phyloP scores from a whole-genome alignment of 257 asterid species.

The Solanum ahanhuiri region DNA sequence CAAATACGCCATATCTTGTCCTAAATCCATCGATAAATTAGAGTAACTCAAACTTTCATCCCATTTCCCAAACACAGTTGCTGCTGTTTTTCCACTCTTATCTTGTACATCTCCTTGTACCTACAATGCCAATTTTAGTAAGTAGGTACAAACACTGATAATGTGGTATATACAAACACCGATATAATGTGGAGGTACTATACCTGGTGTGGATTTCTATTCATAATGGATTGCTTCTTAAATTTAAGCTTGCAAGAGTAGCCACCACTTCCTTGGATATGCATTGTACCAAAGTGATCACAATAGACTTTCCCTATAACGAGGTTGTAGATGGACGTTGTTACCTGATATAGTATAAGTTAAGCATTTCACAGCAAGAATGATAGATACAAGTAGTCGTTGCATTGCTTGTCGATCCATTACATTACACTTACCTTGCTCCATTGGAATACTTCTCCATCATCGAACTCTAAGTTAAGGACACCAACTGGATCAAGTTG shows the following conservation, averaged over 20 bases:
- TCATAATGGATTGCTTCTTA: constrained; percentile 13
- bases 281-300: constrained; percentile 18
- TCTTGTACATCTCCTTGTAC: constrained; percentile 17
- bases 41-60: constrained; percentile 10
- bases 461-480: constrained; percentile 16
- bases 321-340: constrained; percentile 15
- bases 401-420: background rate
- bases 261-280: constrained; percentile 7
- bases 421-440: constrained; percentile 2
- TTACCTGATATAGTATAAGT: constrained; percentile 5
- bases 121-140: background rate
- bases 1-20: background rate
- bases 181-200: background rate
- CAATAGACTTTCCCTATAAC: constrained; percentile 11
- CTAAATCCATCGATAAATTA: background rate
- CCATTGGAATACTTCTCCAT: constrained; percentile 15
- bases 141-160: background rate
- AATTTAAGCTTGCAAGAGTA: constrained; percentile 13
- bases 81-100: background rate
- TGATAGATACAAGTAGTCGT: background rate
- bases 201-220: constrained; percentile 12
- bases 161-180: background rate
- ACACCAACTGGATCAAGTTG: constrained; percentile 18
- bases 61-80: constrained; percentile 18
- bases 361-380: background rate